Base-by-base conservation (phyloP, 2,329 filamentous ascomycete genomes). In the Talaromyces marneffei region DNA sequence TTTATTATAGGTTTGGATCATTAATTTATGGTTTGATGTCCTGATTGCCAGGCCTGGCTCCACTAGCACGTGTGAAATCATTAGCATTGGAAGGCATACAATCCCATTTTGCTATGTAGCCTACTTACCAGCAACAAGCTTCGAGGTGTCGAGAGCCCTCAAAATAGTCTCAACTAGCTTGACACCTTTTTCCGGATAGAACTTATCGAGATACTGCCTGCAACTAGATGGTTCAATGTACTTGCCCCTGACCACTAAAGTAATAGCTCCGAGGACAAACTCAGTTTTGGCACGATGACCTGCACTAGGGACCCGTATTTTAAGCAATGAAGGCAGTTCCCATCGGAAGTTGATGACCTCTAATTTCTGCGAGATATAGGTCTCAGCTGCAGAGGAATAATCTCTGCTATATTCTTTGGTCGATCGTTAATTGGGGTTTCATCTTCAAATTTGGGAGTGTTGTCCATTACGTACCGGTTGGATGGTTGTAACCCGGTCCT, bases 221-320 rank as follows among this genome's bases (percentile, higher is more conserved):
- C 37, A 39, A 18, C n/a, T 39, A 39, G 6, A 39, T 18, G 5
- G 16, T 18, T 39, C 37, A 6, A 39, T 10, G 18, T 39, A 39
- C 16, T 39, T 10, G 8, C 16, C 37, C 37, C 16, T 39, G 16
- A n/a, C 37, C 6, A 39, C 37, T 16, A 39, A 7, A 18, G 16
- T 39, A 7, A 10, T 39, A 7, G 37, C 37, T 4, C 5, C 37
- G 37, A 39, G 16, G 18, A 39, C 9, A 39, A 39, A 18, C 9
- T 39, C 37, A 7, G 16, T 39, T 18, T n/a, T 6, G 16, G 37
- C 5, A 18, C 1, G 37, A 39, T 6, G 16, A 39, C 3, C 37
- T n/a, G 1, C 16, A 39, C 6, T 7, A n/a, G 16, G 6, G 8
- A 1, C 0, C 16, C 1, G 18, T 5, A 7, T 8, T 39, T 1